phyloP scores from a whole-genome alignment of 164 flowering plant species.

The Protea cynaroides region DNA sequence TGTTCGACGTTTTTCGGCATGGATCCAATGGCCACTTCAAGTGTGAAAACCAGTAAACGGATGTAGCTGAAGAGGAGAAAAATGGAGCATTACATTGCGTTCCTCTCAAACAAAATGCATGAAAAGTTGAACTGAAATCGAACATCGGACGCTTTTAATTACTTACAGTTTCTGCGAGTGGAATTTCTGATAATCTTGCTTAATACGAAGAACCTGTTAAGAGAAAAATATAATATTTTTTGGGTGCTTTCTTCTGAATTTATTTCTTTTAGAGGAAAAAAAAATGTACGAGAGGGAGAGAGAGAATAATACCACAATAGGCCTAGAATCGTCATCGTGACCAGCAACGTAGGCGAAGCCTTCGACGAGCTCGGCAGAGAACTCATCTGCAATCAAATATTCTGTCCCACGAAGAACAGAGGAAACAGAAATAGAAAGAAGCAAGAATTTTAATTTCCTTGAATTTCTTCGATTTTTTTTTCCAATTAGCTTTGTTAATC shows the following conservation, averaged over 20 bases:
- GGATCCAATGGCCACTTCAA: slow-evolving; percentile 83
- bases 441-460: not conserved
- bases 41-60: slow-evolving; percentile 82
- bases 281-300: not conserved
- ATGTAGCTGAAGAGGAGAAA: slow-evolving; percentile 43
- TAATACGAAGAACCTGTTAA: slow-evolving; percentile 79
- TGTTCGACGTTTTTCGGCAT: slow-evolving; percentile 79
- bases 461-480: not conserved
- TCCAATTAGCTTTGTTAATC: slow-evolving; percentile 3
- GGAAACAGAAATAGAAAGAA: slow-evolving; percentile 6
- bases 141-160: not conserved
- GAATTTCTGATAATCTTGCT: slow-evolving; percentile 93
- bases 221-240: not conserved
- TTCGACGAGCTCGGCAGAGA: slow-evolving; percentile 82
- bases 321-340: slow-evolving; percentile 75
- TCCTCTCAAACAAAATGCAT: not conserved
- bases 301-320: slow-evolving; percentile 12
- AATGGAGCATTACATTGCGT: not conserved
- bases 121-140: no score
- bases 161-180: slow-evolving; percentile 88
- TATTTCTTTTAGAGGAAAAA: not conserved
- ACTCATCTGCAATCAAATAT: slow-evolving; percentile 87
- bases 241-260: not conserved
- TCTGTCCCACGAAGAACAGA: slow-evolving; percentile 31
- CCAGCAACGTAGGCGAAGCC: slow-evolving; percentile 92